A percentile compares a stretch with the other conserved stretches of the same genome.
These are phyloP conservation scores for Epithemia pelagica DNA, from an alignment of 108 stramenopile genomes.

Conservation along the genomic window DNA sequence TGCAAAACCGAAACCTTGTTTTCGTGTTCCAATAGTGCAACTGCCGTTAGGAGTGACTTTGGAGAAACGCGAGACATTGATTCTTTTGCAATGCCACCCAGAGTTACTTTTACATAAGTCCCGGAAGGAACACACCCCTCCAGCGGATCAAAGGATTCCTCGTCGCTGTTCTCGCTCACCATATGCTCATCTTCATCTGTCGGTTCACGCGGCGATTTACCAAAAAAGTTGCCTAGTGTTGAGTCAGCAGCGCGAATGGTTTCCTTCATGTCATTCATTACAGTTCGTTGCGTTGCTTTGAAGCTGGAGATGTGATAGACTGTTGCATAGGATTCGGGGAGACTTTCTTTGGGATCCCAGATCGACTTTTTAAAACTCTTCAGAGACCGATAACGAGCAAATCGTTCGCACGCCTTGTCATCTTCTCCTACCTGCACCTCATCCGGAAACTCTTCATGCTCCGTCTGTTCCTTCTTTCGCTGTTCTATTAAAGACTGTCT, in stretches of 20 bases:
- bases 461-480: slow-evolving; percentile 67
- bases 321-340: slow-evolving; percentile 91
- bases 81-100: slow-evolving; percentile 57
- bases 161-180: slow-evolving; percentile 2
- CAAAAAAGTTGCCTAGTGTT: slow-evolving; percentile 26
- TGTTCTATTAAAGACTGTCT: slow-evolving; percentile 47
- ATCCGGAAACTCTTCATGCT: slow-evolving; percentile 94
- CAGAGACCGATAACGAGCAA: slow-evolving; percentile 93
- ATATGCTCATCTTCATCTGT: slow-evolving; percentile 1
- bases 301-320: slow-evolving; percentile 89
- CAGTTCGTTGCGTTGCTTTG: slow-evolving; percentile 73
- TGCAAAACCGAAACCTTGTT: slow-evolving; percentile 92
- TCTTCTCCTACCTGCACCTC: slow-evolving; percentile 94
- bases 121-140: slow-evolving; percentile 83
- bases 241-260: slow-evolving; percentile 46
- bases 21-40: slow-evolving; percentile 90
- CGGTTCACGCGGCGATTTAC: neutral
- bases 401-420: slow-evolving; percentile 82
- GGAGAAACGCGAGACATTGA: slow-evolving; percentile 35
- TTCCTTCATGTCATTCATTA: slow-evolving; percentile 69
- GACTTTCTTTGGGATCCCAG: slow-evolving; percentile 97
- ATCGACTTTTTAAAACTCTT: slow-evolving; percentile 88
- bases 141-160: slow-evolving; percentile 56
- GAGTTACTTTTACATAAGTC: slow-evolving; percentile 75
- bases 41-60: slow-evolving; percentile 59